These are phyloP conservation scores for Chlorella sp. DNA, from an alignment of 139 green algal species.

Conservation along the genomic window DNA sequence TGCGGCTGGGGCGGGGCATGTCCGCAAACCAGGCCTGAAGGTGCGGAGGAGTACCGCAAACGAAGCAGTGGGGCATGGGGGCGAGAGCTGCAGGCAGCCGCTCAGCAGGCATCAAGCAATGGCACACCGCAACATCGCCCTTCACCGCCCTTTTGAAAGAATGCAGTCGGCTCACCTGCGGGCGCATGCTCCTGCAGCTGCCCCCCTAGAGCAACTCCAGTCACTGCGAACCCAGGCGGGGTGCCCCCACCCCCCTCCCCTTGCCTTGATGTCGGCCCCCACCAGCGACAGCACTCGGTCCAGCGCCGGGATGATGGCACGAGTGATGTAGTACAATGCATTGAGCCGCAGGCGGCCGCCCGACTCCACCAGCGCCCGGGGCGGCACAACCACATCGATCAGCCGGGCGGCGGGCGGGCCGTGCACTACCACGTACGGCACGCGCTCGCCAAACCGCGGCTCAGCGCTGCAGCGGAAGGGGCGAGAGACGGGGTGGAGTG, in stretches of 20 bases:
- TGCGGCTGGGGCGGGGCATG: constrained; percentile 75
- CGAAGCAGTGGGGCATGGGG: neutral
- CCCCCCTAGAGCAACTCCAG: neutral
- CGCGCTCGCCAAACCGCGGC: constrained; percentile 87
- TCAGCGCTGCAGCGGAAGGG: constrained; percentile 66
- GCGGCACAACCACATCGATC: constrained; percentile 82
- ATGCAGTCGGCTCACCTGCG: neutral
- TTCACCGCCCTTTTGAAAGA: neutral
- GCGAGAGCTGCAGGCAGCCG: no score
- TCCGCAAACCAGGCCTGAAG: constrained; percentile 78
- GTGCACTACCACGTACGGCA: constrained; percentile 92
- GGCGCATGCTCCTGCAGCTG: neutral
- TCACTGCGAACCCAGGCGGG: neutral
- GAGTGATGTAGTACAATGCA: constrained; percentile 95
- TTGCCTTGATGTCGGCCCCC: constrained; percentile 81
- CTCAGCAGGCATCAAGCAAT: no score
- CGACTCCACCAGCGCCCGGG: constrained; percentile 73
- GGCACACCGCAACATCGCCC: neutral
- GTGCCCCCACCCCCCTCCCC: neutral
- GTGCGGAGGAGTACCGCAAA: neutral
- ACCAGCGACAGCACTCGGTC: constrained; percentile 89
- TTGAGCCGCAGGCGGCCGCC: constrained; percentile 75
- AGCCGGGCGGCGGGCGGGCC: constrained; percentile 78
- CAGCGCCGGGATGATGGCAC: constrained; percentile 92
- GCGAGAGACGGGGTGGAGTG: no score